Conservation (phyloP, 1,139 yeast genomes). For the Geotrichum siamense region DNA sequence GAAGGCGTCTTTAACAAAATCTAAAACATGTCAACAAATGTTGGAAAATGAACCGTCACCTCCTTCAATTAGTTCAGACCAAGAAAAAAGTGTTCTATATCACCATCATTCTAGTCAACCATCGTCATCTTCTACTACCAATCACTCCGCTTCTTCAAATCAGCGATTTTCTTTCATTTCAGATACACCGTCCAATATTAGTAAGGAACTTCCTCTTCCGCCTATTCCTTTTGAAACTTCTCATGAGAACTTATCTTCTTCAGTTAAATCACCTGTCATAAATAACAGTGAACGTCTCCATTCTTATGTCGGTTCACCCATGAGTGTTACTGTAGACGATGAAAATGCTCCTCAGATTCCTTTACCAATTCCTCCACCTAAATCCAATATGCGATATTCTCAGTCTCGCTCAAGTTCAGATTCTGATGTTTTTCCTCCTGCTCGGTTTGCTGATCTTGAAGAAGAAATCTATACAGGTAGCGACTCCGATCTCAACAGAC, state of each 20-base stretch:
- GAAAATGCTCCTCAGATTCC: conserved; percentile 19
- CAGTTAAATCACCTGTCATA: background rate
- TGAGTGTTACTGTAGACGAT: background rate
- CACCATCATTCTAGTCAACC: background rate
- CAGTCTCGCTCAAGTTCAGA: conserved; percentile 9
- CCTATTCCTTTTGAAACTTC: conserved; percentile 11
- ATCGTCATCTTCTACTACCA: background rate
- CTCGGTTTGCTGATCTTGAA: conserved; percentile 12
- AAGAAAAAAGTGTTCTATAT: conserved; percentile 2
- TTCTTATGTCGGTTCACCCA: background rate
- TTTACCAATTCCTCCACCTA: conserved; percentile 21
- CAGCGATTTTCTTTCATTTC: conserved; percentile 2
- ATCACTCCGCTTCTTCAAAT: background rate
- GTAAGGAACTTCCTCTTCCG: conserved; percentile 19
- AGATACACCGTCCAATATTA: conserved; percentile 6
- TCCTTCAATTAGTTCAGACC: conserved; percentile 2
- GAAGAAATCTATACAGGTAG: conserved; percentile 18
- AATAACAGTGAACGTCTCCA: background rate
- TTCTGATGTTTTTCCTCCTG: background rate
- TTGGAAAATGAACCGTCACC: conserved; percentile 2
- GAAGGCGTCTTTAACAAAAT: conserved; percentile 18
- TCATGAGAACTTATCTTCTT: background rate
- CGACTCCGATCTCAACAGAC: conserved; percentile 9
- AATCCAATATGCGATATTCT: conserved; percentile 18
- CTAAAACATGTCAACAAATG: conserved; percentile 12